Evolutionary conservation across 1,139 yeast genomes (phyloP), one percentile per base, ranked within the genome.

Genomic region (Petasospora fabianii): DNA sequence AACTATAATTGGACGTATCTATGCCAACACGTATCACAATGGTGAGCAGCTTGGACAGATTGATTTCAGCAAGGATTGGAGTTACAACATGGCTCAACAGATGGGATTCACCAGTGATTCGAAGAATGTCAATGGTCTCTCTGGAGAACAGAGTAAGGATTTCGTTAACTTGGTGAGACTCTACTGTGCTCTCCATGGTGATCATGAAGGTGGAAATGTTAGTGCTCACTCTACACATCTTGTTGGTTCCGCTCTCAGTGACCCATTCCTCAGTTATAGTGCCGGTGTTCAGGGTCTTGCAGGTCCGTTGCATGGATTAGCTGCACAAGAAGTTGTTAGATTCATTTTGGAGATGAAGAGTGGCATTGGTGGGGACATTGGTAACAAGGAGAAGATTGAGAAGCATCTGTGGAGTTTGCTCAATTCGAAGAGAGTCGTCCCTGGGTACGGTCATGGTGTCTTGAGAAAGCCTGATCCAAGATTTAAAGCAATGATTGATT

Each of bases 1-100:
- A 44, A 66, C 76, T 35, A 75, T 80, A 50, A 82, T 84, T 36
- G 77, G 84, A 39, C 73, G 74, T 59, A 79, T 80, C 58, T 80
- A 80, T 72, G 72, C 80, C 58, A 79, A 79, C 64, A 74, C 75
- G 33, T 80, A 77, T 70, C 62, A 62, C 47, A 56, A 60, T 36
- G 69, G 68, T 39, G 39, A 40, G 9, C 24, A 33, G 3, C 40
- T 59, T 2, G 61, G 63, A 26, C 29, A 38, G 24, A 37, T 59
- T 2, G 43, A 51, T 35, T 21, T 19, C 6, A 27, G 36, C 13
- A 49, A 47, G 35, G 64, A 59, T 30, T 55, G 60, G 58, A 53
- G 60, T 34, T 54, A 56, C 36, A 59, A 59, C 40, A 35, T 59
- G 36, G 57, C 62, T 4, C 36, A 48, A 2, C 29, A 44, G 20